These are phyloP conservation scores for Hirschioporus abietinus DNA, from an alignment of 768 basidiomycete genomes.

Conservation along the genomic window DNA sequence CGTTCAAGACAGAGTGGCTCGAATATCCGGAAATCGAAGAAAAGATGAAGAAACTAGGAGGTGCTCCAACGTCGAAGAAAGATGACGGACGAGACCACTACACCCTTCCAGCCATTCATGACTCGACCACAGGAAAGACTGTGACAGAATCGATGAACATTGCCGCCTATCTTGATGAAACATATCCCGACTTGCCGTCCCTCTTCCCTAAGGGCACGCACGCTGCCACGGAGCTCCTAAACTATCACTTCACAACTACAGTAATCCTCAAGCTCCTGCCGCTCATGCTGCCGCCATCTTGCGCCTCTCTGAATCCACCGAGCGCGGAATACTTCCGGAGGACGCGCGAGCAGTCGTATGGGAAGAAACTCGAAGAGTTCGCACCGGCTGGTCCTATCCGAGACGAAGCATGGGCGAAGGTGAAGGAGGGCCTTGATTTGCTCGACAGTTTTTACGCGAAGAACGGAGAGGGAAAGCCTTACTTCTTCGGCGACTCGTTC, in stretches of 20 bases:
- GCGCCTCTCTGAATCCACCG: constrained; percentile 25
- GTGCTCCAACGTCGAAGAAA: constrained; percentile 28
- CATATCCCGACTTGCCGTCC: constrained; percentile 38
- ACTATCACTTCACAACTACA: constrained; percentile 14
- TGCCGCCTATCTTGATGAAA: constrained; percentile 44
- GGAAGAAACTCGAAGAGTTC: constrained; percentile 32
- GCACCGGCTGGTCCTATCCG: constrained; percentile 25
- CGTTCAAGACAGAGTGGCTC: constrained; percentile 45
- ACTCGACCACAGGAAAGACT: constrained; percentile 32
- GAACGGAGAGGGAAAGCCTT: constrained; percentile 23
- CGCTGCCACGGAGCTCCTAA: constrained; percentile 36
- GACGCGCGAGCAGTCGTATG: constrained; percentile 29
- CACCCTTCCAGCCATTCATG: constrained; percentile 47
- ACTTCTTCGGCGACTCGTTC: constrained; percentile 31
- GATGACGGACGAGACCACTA: constrained; percentile 31
- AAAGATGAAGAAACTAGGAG: constrained; percentile 30
- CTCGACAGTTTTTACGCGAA: constrained; percentile 18
- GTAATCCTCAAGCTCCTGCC: constrained; percentile 2
- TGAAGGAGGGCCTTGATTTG: constrained; percentile 28
- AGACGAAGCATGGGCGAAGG: constrained; percentile 31
- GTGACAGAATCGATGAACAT: constrained; percentile 42
- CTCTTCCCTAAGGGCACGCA: constrained; percentile 33
- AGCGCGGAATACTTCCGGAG: constrained; percentile 35
- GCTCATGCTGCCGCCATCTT: constrained; percentile 9
- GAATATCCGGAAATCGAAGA: constrained; percentile 45